Base-by-base conservation (phyloP, 106 monocot species). In the Dioscorea dumetorum region DNA sequence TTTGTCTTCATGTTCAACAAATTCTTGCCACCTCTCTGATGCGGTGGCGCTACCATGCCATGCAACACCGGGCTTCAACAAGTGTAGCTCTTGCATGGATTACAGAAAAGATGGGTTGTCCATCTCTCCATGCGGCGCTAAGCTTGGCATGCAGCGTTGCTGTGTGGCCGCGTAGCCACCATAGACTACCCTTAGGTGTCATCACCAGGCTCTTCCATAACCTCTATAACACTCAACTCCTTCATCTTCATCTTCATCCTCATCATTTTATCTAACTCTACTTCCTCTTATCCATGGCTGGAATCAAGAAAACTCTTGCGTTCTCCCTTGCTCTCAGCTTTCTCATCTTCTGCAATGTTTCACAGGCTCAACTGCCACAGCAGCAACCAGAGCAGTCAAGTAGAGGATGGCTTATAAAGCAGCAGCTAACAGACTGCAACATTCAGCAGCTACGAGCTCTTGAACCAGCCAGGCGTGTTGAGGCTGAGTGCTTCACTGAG, bases 401-500 rank as follows among this genome's bases (percentile, higher is more conserved):
- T 22, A 59, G 59, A 20, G 22, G 41, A 6, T 4, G 22, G 19
- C 9, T 21, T 22, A 22, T 21, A 22, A 17, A 58, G 69, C 58
- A 63, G 63, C 28, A 15, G 32, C 62, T 57, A 17, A 15, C 64
- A 22, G 19, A 58, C 50, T 83, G 82, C 74, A 69, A 61, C 22
- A 15, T 83, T 31, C 78, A 83, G 1, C 49, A 33, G 41, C 50
- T 83, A 12, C 22, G 24, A 35, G 82, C 70, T 4, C 54, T 74
- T 0, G 62, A 67, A 33, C 78, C 82, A 4, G 14, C 51, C 5
- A 35, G 70, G 7, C 78, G 77, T 49, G 12, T 78, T 13, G 68
- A 74, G 57, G 78, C 82, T 4, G 74, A 83, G 58, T 78, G 82
- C 51, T 56, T 71, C 16, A 78, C 71, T 16, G 82, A 83, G 74